Evolutionary conservation across 1,139 yeast genomes (phyloP), one percentile per base, ranked within the genome.

Genomic region (Geotrichum bryndzae): DNA sequence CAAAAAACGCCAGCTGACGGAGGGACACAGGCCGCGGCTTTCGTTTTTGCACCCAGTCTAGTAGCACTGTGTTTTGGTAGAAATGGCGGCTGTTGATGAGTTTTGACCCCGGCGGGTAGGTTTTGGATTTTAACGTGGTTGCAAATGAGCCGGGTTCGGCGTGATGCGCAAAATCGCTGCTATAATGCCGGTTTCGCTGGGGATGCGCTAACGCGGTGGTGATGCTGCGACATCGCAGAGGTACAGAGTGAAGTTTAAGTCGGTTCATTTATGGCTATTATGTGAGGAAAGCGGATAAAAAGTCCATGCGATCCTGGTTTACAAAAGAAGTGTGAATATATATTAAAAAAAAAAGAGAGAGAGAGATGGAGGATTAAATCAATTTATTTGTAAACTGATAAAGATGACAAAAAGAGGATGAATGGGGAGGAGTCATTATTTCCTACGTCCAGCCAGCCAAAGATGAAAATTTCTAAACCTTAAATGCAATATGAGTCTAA

Each of bases 1-100:
- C 97, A 72, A 87, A 94, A 58, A 91, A 92, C 1, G 97, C 96
- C 67, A 92, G 76, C 69, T 92, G 97, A 63, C 91, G 80, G 35
- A 94, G 75, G 0, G 96, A 87, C 25, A 94, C 96, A 0, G 98
- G 96, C 70, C 90, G 90, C 0, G 96, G 94, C n/a, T 79, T 76
- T 66, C 84, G 82, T 62, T 80, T 78, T 11, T 33, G 38, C 29
- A 83, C 76, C 82, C 90, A 91, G 57, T 82, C 82, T 73, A 86
- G 78, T 62, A 92, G 77, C 8, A 90, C 81, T 31, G 87, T 84
- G 72, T 91, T 91, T 69, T 92, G 97, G 72, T 88, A 91, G 73
- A 88, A 94, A 72, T 92, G 98, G 56, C 78, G 73, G 56, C 74
- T 75, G 62, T 77, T 79, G 65, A 79, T 73, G 67, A 79, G 73